Evolutionary conservation across 371 early-diverging fungal species (phyloP), one percentile per base, ranked within the genome.

Genomic region (Dinochytrium kinnereticum): DNA sequence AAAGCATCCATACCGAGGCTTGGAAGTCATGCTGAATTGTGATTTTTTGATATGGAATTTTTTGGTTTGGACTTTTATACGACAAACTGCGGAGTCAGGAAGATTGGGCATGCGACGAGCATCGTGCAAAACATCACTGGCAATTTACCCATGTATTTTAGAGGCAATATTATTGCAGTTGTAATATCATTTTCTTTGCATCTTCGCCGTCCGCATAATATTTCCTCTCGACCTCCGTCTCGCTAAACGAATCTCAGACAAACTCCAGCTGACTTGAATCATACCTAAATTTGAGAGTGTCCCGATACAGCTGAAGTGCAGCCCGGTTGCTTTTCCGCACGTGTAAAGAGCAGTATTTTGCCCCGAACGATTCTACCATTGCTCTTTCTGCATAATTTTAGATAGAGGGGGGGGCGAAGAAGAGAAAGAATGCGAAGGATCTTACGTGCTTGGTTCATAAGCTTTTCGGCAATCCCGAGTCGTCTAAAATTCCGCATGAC

Each of bases 191-290:
- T 64, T 76, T 72, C 44, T 72, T 71, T n/a, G 72, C 95, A 82
- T 95, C 96, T 81, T 98, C 98, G 28, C 98, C 98, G 81, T 98
- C 98, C 1, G 98, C 98, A 83, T 98, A 98, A 83, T 98, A 98
- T 74, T 94, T 94, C 76, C 93, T 92, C 78, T 98, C 98, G 26
- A 94, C 90, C 40, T 95, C 93, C 71, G 92, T 87, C 31, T 96
- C 91, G 71, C 94, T 94, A 57, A 1, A 69, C 0, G 30, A 21
- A 36, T 19, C 24, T n/a, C 33, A 66, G 51, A 3, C 36, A 68
- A 26, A 53, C 33, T 21, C 0, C 30, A 0, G 55, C 51, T 1
- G 24, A 13, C 57, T 17, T 19, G 21, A 49, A 66, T 34, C 21
- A 76, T 89, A 94, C 94, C 84, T 90, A 80, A 96, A 98, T 67